Percentiles rank a stretch among this genome's conserved stretches.
Evolutionary conservation across 2,329 filamentous ascomycete genomes (phyloP).

Genomic region (Microdochium bolleyi): DNA sequence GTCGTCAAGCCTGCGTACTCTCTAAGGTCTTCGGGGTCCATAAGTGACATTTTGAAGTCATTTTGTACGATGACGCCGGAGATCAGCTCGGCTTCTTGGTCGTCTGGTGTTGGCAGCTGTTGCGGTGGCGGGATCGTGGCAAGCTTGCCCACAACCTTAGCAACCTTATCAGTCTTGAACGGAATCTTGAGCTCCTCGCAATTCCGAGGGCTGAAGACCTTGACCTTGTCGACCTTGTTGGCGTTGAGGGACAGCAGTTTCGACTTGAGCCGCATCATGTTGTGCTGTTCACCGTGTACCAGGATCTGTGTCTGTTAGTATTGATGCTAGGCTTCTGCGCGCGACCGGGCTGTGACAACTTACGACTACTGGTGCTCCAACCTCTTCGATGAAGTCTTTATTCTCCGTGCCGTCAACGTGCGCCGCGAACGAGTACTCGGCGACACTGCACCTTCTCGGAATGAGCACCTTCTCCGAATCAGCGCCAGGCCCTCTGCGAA

Average conservation of each 20-base stretch:
- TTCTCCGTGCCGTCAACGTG: constrained; percentile 97
- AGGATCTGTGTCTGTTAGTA: constrained; percentile 57
- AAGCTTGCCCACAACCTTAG: constrained; percentile 91
- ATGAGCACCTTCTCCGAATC: constrained; percentile 88
- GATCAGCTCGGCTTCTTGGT: constrained; percentile 47
- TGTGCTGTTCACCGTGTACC: constrained; percentile 93
- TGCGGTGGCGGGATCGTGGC: constrained; percentile 69
- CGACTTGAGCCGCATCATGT: constrained; percentile 96
- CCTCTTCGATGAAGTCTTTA: constrained; percentile 91
- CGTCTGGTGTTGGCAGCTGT: constrained; percentile 19
- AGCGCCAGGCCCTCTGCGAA: constrained; percentile 53
- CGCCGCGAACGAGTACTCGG: constrained; percentile 91
- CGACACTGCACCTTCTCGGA: constrained; percentile 82
- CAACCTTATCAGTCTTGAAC: constrained; percentile 90
- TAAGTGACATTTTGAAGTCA: constrained; percentile 93
- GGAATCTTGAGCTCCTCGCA: constrained; percentile 93
- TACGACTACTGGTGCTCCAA: constrained; percentile 85
- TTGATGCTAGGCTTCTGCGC: not conserved
- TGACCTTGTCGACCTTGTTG: constrained; percentile 71
- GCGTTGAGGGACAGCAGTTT: constrained; percentile 89
- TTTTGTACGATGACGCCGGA: constrained; percentile 93
- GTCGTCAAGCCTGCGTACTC: constrained; percentile 97
- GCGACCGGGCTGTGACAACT: constrained; percentile 31
- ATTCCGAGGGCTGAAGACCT: constrained; percentile 90
- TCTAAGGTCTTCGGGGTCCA: constrained; percentile 91